Evolutionary conservation across 1,284 basidiomycete species (phyloP), one percentile per base, ranked within the genome.

Genomic region (Papiliotrema terrestris): DNA sequence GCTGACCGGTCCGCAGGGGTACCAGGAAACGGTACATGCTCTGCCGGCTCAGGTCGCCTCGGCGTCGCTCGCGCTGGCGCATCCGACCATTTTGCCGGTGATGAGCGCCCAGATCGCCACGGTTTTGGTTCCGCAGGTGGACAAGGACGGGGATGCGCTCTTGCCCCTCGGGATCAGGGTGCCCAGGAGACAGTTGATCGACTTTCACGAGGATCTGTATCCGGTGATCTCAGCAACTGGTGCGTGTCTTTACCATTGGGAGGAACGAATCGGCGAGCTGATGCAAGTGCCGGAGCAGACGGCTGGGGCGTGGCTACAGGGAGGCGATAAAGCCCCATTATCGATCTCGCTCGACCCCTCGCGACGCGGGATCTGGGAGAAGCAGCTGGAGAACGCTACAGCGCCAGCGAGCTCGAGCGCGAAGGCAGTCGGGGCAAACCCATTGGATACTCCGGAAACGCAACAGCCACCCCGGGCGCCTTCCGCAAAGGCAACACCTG

Each of bases 81-180:
- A 73, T 50, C 67, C 69, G 45, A 60, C 58, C 0, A 62, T 59
- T 5, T 57, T 79, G 13, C 68, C 76, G 20, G 76, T 79, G 20
- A 79, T 78, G 78, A 63, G 74, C 51, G 76, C 78, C 1, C 75
- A 79, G 61, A 72, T 80, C 39, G 75, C 72, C 9, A 74, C 64
- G 15, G 45, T 78, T 17, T 55, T 78, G n/a, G 44, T 79, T 0
- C 65, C 75, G 9, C 61, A 63, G 4, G 56, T 61, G 45, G 70
- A 73, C 54, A 74, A 72, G 55, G 74, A 73, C 59, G 70, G 72
- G 8, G 73, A 76, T 49, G 51, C 65, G 4, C 56, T 80, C 41
- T 23, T 79, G 2, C 78, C 78, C 0, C 57, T 78, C 0, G 58
- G 66, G 0, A 63, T 79, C 48, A 66, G 65, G 49, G 75, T 79